Evolutionary conservation across 179 eudicot species (phyloP), one percentile per base, ranked within the genome.

Genomic region (Actinidia chinensis): DNA sequence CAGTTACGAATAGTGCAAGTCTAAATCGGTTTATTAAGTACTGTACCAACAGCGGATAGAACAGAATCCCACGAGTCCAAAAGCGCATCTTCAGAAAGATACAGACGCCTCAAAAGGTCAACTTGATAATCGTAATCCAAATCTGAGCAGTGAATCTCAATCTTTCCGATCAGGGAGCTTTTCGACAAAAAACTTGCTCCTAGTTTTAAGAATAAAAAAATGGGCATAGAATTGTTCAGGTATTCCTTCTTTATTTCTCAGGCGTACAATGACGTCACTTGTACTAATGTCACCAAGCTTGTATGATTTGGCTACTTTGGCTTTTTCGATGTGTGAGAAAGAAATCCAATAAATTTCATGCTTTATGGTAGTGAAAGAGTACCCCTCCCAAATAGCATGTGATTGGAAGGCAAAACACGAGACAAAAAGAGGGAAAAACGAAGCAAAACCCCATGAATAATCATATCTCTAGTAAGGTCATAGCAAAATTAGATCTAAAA

Each of bases 21-120:
- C 33, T 28, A 28, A 28, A 28, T 28, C 33, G 33, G 33, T 28
- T 28, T 28, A 28, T 28, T 28, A 28, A 28, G 33, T 28, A 2
- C 33, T 28, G 33, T 2, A 28, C 33, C 33, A 28, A 28, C 78
- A 79, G 92, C 87, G 20, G 92, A 88, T 76, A 61, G 81, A 22
- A 91, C 87, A 67, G 93, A 88, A 60, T 81, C 83, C 88, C 88
- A 90, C 9, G 92, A 87, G 74, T 89, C 95, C 80, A 86, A 44
- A 63, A 91, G 86, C 18, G 79, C 65, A 33, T 78, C 80, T 1
- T 54, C 72, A 11, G 93, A 87, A 74, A 84, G 85, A 81, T 89
- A 85, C 42, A 89, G 87, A 33, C 74, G 81, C 82, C 76, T 86
- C 59, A 91, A 82, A 52, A 93, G 83, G 23, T 90, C 84, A 79